phyloP scores from a whole-genome alignment of 345 rosid genomes.

The Brassica cretica region DNA sequence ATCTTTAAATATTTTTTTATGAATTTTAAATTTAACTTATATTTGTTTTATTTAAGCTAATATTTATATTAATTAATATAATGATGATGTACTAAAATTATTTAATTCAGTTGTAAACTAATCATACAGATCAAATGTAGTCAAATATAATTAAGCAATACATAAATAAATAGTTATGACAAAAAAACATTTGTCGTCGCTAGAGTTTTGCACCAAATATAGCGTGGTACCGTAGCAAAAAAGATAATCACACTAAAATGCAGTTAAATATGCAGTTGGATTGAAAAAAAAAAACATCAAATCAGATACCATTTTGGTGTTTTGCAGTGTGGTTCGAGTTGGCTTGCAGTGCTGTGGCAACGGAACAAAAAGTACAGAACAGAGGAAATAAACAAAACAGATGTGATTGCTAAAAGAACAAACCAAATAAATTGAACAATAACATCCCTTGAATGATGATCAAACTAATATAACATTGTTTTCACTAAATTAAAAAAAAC shows the following conservation, averaged over 20 bases:
- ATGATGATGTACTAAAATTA: background rate
- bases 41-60: too few relatives aligned
- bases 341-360: background rate
- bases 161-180: too few relatives aligned
- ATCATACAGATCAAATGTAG: background rate
- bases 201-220: background rate
- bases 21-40: background rate
- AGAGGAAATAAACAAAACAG: background rate
- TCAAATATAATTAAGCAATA: background rate
- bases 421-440: background rate
- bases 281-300: too few relatives aligned
- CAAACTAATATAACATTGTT: too few relatives aligned
- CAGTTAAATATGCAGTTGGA: background rate
- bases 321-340: too few relatives aligned
- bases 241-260: background rate
- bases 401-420: background rate
- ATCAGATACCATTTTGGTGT: too few relatives aligned
- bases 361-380: background rate
- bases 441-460: too few relatives aligned
- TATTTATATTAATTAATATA: too few relatives aligned
- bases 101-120: background rate
- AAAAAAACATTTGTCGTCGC: background rate
- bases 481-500: too few relatives aligned
- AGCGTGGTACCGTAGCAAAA: background rate
- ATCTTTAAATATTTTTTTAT: too few relatives aligned